A percentile compares a stretch with the other conserved stretches of the same genome.
Evolutionary conservation across 1,284 basidiomycete species (phyloP).

Genomic region (Malassezia dermatis): DNA sequence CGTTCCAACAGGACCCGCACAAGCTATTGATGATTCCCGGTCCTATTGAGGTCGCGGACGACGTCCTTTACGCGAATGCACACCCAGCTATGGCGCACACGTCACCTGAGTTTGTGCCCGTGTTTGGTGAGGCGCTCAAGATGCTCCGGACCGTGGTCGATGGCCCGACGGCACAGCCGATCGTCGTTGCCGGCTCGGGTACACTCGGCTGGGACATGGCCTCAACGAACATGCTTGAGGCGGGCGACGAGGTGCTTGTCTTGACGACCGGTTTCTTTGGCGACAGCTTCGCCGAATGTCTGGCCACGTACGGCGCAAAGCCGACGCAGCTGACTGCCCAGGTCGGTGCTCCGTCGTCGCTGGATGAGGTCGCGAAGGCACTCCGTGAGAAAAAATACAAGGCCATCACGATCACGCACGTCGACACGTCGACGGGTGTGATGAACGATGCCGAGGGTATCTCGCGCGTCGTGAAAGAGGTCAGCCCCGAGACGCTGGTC

Average conservation of each 20-base stretch:
- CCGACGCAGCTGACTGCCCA: constrained; percentile 76
- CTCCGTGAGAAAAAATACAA: constrained; percentile 77
- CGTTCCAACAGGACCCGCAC: constrained; percentile 14
- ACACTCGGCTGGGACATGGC: constrained; percentile 71
- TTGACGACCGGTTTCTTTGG: constrained; percentile 54
- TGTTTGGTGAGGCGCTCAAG: constrained; percentile 80
- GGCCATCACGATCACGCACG: constrained; percentile 83
- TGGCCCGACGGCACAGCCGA: constrained; percentile 56
- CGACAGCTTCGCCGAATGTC: constrained; percentile 44
- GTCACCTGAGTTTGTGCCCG: constrained; percentile 75
- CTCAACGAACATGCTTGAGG: constrained; percentile 63
- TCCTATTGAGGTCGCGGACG: constrained; percentile 70
- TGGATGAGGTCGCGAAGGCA: constrained; percentile 59
- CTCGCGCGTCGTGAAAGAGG: constrained; percentile 61
- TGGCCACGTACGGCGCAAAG: constrained; percentile 72
- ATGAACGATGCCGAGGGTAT: constrained; percentile 74
- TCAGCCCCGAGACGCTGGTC: constrained; percentile 77
- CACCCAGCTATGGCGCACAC: constrained; percentile 58
- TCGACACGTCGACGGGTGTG: constrained; percentile 58
- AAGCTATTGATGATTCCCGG: constrained; percentile 58
- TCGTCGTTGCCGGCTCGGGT: constrained; percentile 84
- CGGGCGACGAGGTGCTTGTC: constrained; percentile 69
- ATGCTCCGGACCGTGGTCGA: constrained; percentile 59
- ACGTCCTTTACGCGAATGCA: constrained; percentile 52
- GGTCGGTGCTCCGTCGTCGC: constrained; percentile 65